Evolutionary conservation across 2,329 filamentous ascomycete genomes (phyloP).

Genomic region (Zasmidium citrigriseum): DNA sequence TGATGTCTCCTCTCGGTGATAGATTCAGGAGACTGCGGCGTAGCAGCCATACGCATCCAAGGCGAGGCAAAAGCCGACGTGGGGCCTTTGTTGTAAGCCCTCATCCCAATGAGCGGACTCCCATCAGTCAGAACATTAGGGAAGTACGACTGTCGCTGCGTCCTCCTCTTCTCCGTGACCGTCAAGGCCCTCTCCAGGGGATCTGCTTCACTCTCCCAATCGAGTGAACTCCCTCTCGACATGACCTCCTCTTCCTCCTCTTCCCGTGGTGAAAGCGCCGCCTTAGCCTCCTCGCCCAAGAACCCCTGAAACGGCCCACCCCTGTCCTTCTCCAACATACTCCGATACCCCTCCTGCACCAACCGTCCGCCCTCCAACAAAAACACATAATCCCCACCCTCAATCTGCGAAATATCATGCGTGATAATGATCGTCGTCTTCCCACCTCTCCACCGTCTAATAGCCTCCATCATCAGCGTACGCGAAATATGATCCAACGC

Average conservation of each 20-base stretch:
- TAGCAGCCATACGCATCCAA: conserved; percentile 19
- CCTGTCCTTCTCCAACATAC: conserved; percentile 49
- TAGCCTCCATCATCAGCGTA: conserved; percentile 68
- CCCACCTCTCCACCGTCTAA: conserved; percentile 73
- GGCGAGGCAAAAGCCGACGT: conserved; percentile 27
- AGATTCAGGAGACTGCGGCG: neutral
- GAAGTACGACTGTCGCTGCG: conserved; percentile 26
- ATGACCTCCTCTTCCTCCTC: conserved; percentile 12
- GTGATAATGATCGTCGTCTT: conserved; percentile 94
- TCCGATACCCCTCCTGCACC: conserved; percentile 67
- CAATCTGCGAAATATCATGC: conserved; percentile 80
- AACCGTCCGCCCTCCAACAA: conserved; percentile 71
- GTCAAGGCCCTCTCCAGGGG: conserved; percentile 30
- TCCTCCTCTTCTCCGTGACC: conserved; percentile 26
- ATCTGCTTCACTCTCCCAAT: conserved; percentile 17
- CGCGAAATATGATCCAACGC: conserved; percentile 76
- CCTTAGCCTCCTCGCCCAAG: conserved; percentile 25
- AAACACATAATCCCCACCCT: conserved; percentile 73
- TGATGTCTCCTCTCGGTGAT: neutral
- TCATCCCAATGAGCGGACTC: conserved; percentile 27
- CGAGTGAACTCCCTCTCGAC: neutral
- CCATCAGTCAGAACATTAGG: conserved; percentile 29
- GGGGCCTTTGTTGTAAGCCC: conserved; percentile 14
- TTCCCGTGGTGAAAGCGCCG: conserved; percentile 19
- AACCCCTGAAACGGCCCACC: conserved; percentile 36